A percentile compares a stretch with the other conserved stretches of the same genome.
These are phyloP conservation scores for Oryza rufipogon DNA, from an alignment of 176 grass and related monocot genomes.

Conservation along the genomic window DNA sequence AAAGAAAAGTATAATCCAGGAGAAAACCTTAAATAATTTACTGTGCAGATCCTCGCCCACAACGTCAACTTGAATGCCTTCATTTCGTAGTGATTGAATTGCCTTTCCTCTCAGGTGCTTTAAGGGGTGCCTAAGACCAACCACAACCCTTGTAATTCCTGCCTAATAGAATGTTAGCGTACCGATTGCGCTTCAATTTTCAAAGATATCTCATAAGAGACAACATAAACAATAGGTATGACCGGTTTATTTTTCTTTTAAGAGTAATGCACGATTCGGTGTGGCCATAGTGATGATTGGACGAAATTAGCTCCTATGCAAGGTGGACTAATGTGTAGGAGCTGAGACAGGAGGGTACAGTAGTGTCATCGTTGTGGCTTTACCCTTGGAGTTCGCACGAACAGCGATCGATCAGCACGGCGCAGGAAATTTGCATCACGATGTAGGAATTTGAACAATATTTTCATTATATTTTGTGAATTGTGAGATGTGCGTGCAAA, in stretches of 20 bases:
- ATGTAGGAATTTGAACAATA: neutral
- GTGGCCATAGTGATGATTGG: neutral
- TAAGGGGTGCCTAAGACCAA: constrained; percentile 85
- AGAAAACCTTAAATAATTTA: constrained; percentile 71
- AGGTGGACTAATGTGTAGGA: neutral
- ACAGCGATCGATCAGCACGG: neutral
- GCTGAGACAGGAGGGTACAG: neutral
- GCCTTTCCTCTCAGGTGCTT: constrained; percentile 85
- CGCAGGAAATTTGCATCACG: neutral
- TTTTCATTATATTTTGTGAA: neutral
- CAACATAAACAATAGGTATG: neutral
- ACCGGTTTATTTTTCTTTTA: neutral
- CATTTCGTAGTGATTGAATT: constrained; percentile 74
- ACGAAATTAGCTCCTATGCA: neutral
- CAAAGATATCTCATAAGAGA: neutral
- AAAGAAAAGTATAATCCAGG: neutral
- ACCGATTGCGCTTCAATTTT: neutral
- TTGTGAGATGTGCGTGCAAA: too few relatives aligned
- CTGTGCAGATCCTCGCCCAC: constrained; percentile 80
- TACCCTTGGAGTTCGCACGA: neutral
- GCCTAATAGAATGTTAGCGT: constrained; percentile 67
- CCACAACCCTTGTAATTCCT: constrained; percentile 86
- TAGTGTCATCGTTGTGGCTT: neutral
- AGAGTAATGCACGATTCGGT: neutral
- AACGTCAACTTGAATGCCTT: constrained; percentile 86